Evolutionary conservation across 2,329 filamentous ascomycete species (phyloP), one percentile per base, ranked within the genome.

Genomic region (Orbilia brochopaga): DNA sequence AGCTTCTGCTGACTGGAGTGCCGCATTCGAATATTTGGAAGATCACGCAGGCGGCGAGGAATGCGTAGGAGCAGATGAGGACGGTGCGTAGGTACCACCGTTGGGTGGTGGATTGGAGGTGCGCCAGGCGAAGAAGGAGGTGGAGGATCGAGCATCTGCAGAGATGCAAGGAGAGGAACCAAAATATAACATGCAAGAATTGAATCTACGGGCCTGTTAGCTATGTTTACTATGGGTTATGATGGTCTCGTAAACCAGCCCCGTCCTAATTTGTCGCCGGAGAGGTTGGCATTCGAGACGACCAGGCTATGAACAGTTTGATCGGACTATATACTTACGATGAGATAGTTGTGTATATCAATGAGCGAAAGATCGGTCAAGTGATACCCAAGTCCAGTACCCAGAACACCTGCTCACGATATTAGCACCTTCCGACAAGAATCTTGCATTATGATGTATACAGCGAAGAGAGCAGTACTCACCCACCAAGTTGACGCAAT

Each of bases 181-280:
- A 73, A 42, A 73, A 66, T 54, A 73, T 64, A 21, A 54, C 55
- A 37, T 73, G 69, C n/a, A 73, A 44, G 32, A 65, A 73, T 58
- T 73, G 69, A 32, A 73, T 62, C 66, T 70, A 40, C 5, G 11
- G 15, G n/a, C n/a, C n/a, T n/a, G n/a, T n/a, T n/a, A n/a, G n/a
- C n/a, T n/a, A n/a, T n/a, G n/a, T n/a, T n/a, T n/a, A n/a, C n/a
- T n/a, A n/a, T n/a, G n/a, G n/a, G n/a, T n/a, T n/a, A n/a, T n/a
- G n/a, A n/a, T n/a, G n/a, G 21, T 32, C 27, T 32, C 27, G 27
- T 32, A 4, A 32, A 8, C 27, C 8, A 8, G 27, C 27, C 8
- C 8, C 27, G 4, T 32, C 27, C 3, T 8, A 32, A 32, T 3
- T 8, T 32, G 8, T 8, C 8, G 4, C 3, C 27, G 27, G 8